Evolutionary conservation across 1,139 yeast species (phyloP).

Genomic region (Candida gigantensis): DNA sequence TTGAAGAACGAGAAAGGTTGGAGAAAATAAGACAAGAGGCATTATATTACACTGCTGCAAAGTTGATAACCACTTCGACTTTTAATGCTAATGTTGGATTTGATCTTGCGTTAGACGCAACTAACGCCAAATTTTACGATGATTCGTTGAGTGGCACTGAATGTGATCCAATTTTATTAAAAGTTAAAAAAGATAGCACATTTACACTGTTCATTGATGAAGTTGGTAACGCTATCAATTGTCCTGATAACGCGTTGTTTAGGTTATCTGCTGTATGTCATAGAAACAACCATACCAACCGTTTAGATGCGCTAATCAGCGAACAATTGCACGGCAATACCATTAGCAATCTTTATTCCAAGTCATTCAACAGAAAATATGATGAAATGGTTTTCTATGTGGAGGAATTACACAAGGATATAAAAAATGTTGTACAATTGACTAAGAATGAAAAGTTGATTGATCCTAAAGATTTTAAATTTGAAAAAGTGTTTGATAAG

Average conservation of each 20-base stretch:
- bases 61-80: constrained; percentile 52
- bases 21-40: constrained; percentile 76
- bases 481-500: constrained; percentile 23
- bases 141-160: constrained; percentile 47
- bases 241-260: constrained; percentile 32
- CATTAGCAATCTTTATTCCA: constrained; percentile 42
- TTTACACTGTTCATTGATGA: constrained; percentile 51
- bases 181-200: constrained; percentile 59
- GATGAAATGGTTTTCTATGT: constrained; percentile 52
- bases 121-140: constrained; percentile 45
- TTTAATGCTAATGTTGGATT: constrained; percentile 69
- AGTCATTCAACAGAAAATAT: constrained; percentile 39
- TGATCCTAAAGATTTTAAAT: constrained; percentile 26
- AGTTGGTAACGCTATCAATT: constrained; percentile 49
- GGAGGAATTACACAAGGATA: constrained; percentile 42
- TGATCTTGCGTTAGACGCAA: constrained; percentile 70
- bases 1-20: constrained; percentile 52
- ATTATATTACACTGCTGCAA: constrained; percentile 66
- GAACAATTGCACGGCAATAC: constrained; percentile 30
- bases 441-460: constrained; percentile 6
- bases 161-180: constrained; percentile 53
- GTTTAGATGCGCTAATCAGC: constrained; percentile 59
- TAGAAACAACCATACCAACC: constrained; percentile 72
- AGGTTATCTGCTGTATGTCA: constrained; percentile 67
- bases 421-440: constrained; percentile 22